Evolutionary conservation across 225 moss, liverwort and hornwort genomes (phyloP).

Genomic region (Neckera pumila): DNA sequence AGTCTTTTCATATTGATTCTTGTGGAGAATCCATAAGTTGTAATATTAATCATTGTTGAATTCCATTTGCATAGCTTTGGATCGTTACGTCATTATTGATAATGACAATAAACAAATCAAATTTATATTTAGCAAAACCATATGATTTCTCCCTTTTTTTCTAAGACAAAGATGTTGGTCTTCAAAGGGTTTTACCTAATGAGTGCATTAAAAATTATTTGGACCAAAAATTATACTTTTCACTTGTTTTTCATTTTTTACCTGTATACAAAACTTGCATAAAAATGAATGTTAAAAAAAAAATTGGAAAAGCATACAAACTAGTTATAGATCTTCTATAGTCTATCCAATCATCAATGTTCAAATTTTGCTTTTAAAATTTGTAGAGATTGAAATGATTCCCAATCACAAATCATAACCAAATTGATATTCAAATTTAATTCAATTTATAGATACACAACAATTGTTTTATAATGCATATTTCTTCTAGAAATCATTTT

Average conservation of each 20-base stretch:
- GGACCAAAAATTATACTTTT: not conserved
- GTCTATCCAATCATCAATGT: not conserved
- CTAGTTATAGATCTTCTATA: not conserved
- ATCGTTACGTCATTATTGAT: too few relatives aligned
- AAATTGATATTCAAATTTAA: not conserved
- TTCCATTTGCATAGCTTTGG: not conserved
- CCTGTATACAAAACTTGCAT: not conserved
- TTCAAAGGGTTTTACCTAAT: not conserved
- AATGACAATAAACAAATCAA: not conserved
- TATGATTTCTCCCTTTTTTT: accelerated
- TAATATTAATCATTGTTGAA: not conserved
- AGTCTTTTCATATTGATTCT: not conserved
- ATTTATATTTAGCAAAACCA: not conserved
- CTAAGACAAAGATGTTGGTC: too few relatives aligned
- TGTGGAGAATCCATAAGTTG: not conserved
- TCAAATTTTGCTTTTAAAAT: not conserved
- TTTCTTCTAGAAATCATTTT: not conserved
- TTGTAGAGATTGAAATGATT: not conserved
- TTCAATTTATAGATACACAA: not conserved
- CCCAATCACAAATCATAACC: not conserved
- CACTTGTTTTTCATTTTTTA: not conserved
- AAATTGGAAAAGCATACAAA: not conserved
- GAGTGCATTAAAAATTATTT: not conserved
- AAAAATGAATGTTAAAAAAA: not conserved
- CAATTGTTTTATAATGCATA: not conserved